These are phyloP conservation scores for Cryphonectria radicalis DNA, from an alignment of 2,329 filamentous ascomycete species.

Conservation along the genomic window DNA sequence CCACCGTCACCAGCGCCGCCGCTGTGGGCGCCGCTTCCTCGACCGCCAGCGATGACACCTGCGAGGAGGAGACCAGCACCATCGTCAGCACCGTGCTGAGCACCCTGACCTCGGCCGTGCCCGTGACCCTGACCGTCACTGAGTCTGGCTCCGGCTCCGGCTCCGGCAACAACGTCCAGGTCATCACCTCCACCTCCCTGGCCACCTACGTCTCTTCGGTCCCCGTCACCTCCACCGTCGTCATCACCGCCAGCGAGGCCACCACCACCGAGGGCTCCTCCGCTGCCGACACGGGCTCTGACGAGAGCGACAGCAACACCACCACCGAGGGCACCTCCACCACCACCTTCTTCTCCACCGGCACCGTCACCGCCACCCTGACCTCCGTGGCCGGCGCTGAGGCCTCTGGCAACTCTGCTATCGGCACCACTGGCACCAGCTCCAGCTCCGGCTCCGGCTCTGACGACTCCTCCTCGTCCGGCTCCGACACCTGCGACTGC, in stretches of 20 bases:
- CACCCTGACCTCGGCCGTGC: conserved; percentile 35
- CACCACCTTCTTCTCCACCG: conserved; percentile 24
- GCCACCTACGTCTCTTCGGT: conserved; percentile 28
- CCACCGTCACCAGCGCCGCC: conserved; percentile 13
- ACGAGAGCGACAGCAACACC: neutral
- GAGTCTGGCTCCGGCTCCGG: conserved; percentile 27
- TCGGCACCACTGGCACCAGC: conserved; percentile 7
- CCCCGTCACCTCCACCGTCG: conserved; percentile 29
- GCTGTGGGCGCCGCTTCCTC: neutral
- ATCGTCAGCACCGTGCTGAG: conserved; percentile 34
- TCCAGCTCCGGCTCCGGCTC: conserved; percentile 20
- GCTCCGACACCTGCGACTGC: conserved; percentile 18
- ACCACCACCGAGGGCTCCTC: conserved; percentile 9
- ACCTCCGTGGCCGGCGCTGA: conserved; percentile 14
- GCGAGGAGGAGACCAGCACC: conserved; percentile 33
- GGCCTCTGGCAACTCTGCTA: conserved; percentile 7
- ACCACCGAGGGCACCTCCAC: conserved; percentile 23
- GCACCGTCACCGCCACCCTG: conserved; percentile 26
- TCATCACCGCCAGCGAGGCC: conserved; percentile 19
- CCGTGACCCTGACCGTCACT: conserved; percentile 31
- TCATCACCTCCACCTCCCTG: conserved; percentile 24
- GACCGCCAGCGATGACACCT: conserved; percentile 22
- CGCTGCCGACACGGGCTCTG: conserved; percentile 16
- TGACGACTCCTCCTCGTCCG: conserved; percentile 13
- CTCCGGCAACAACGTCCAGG: conserved; percentile 23